Conservation (phyloP, 192 early-diverging fungal species). For the Mortierella claussenii region DNA sequence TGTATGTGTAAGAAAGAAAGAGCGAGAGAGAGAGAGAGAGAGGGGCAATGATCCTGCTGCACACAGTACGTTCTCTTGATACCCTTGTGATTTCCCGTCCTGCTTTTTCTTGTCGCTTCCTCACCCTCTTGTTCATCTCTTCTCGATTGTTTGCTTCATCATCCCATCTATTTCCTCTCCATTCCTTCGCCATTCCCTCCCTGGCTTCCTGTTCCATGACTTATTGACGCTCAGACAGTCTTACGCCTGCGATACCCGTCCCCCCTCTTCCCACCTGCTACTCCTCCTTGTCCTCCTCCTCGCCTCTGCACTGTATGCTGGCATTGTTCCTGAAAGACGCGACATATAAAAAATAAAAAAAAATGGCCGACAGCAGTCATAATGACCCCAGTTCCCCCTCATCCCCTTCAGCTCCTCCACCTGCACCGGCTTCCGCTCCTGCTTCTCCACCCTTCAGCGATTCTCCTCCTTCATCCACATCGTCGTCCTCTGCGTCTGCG, state of each 20-base stretch:
- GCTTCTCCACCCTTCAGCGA: background rate
- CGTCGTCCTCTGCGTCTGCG: conserved; percentile 6
- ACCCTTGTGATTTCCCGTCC: no score
- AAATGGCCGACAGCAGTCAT: conserved; percentile 32
- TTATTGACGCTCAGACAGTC: background rate
- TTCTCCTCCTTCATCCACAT: conserved; percentile 3
- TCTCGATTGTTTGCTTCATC: background rate
- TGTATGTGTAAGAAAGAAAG: no score
- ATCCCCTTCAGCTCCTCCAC: background rate
- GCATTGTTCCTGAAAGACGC: no score
- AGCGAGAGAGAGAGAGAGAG: no score
- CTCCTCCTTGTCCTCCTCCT: background rate
- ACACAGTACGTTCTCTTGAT: no score
- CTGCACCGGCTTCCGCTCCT: background rate
- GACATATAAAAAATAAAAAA: conserved; percentile 1
- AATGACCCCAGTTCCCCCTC: conserved; percentile 1
- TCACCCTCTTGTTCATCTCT: background rate
- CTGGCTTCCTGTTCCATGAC: background rate
- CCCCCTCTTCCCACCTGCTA: background rate
- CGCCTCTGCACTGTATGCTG: no score
- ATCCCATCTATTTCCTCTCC: background rate
- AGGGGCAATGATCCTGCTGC: no score
- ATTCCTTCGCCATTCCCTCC: background rate
- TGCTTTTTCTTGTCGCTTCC: background rate
- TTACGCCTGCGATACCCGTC: no score